Evolutionary conservation across 2,329 filamentous ascomycete species (phyloP), one percentile per base, ranked within the genome.

Genomic region (Epichloe brachyelytri): DNA sequence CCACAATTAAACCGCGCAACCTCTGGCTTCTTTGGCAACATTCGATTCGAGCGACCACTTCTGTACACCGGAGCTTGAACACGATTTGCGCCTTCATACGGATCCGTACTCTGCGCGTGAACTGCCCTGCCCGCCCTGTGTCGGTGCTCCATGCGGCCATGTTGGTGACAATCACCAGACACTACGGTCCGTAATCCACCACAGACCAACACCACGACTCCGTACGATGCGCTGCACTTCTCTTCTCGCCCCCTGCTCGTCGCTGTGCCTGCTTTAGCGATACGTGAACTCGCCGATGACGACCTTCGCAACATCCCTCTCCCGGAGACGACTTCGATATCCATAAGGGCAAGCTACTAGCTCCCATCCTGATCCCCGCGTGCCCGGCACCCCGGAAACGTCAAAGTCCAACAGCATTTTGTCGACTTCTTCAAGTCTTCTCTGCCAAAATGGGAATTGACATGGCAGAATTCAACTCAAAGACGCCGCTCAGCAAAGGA

Each of bases 381-480:
- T 98, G 0, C 87, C 93, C 6, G 93, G 90, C 15, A 95, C 89
- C 1, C 82, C 1, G 89, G 88, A 30, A 88, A 85, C 14, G 65
- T 70, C 15, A 76, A 76, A 49, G 88, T 86, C 3, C 85, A 93
- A 58, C 75, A 80, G 43, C 91, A 97, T 69, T 88, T 98, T 62
- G 78, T 83, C 61, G 71, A 84, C 64, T 97, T 93, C 76, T 95
- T 97, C 70, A 68, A 69, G 47, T 73, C 72, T 5, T 72, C 82
- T 17, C 78, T 97, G 20, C 89, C 91, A 1, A 71, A 78, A 37
- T 98, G 93, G 93, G 77, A 72, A 5, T 65, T 95, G 43, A 76
- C 83, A 46, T 87, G 88, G 70, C 91, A 98, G 63, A 97, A 97
- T 68, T 89, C 86, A n/a, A 91, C 88, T 0, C 79, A 83, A 30